Base-by-base conservation (phyloP, 1,284 basidiomycete genomes). In the Trichosporon ovoides region DNA sequence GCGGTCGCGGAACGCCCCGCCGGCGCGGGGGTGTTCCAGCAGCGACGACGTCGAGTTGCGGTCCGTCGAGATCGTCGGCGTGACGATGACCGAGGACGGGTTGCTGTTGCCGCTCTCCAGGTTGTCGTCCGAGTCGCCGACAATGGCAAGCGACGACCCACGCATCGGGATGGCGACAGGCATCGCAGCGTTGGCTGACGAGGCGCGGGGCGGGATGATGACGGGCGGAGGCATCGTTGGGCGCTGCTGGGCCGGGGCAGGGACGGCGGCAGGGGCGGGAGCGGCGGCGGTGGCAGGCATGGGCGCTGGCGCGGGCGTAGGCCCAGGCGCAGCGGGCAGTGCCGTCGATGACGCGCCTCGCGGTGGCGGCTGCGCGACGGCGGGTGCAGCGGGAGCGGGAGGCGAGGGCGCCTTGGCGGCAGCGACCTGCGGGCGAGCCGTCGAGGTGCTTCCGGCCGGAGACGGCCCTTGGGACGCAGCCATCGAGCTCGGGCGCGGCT, bases 31-130 rank as follows among this genome's bases (percentile, higher is more conserved):
- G 14, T 56, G 33, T 38, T 60, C 58, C 37, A 63, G 58, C 28
- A 63, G 53, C 31, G 58, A 60, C 7, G 56, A 54, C 7, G 56
- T 52, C 33, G 53, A 54, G 20, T 48, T 63, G 43, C 53, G 53
- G 19, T 58, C 58, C 50, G 53, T 54, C 35, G 54, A 56, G 35
- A 59, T 60, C 24, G 61, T 63, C 3, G 61, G 61, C 11, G 61
- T 63, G 19, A 63, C 58, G 14, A 63, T 55, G 6, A 58, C 61
- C 2, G 58, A 60, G 7, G 58, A 60, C 1, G 61, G 58, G 56
- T 60, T 60, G 43, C 43, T 48, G 16, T 13, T 24, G 43, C 43
- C 43, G 22, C 43, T 48, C 33, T 51, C 34, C 4, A 35, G 7
- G 31, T 51, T 51, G 49, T 51, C 49, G 49, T 34, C 49, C 49